Base-by-base conservation (phyloP, 805 yeast genomes). In the Candida fluviatilis region DNA sequence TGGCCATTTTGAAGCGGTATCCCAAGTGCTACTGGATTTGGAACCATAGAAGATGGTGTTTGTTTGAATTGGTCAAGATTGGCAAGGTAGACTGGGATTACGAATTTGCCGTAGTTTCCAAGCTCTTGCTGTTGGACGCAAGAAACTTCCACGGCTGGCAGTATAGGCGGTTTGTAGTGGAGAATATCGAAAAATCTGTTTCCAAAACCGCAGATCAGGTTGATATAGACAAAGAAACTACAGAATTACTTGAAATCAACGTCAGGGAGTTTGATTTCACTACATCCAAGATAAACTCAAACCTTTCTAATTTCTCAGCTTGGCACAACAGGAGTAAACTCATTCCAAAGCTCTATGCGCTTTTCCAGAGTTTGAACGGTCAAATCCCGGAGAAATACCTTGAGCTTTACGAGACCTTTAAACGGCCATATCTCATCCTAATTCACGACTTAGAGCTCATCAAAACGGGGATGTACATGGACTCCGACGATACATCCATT, bases 1-100 rank as follows among this genome's bases (percentile, higher is more conserved):
- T 82, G 64, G 59, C 56, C 0, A 75, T 79, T 46, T 60, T 93
- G 49, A 75, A 75, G 38, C 60, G 69, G 39, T 81, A 62, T 47
- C 98, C 99, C 1, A 93, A 93, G 57, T 87, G 90, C 29, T 93
- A 93, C 55, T 93, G 98, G 96, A 81, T 93, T 10, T 93, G 98
- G 97, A 84, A 82, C 49, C 97, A 93, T 56, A 69, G 99, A 26
- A 63, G 75, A 8, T 93, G 99, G 98, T 74, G 84, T 31, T 60
- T 91, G 28, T 50, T 49, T 38, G 53, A 55, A 41, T 41, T 67
- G 29, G 71, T 75, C 25, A 55, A 66, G 14, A 75, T 76, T 24
- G 68, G 72, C 2, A 49, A 53, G 26, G 76, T 82, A 8, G 62
- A 81, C 38, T 88, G 95, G 93, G 57, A 66, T n/a, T 55, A 52